Evolutionary conservation across 495 filamentous ascomycete species (phyloP), one percentile per base, ranked within the genome.

Genomic region (Penicillium paradoxum): DNA sequence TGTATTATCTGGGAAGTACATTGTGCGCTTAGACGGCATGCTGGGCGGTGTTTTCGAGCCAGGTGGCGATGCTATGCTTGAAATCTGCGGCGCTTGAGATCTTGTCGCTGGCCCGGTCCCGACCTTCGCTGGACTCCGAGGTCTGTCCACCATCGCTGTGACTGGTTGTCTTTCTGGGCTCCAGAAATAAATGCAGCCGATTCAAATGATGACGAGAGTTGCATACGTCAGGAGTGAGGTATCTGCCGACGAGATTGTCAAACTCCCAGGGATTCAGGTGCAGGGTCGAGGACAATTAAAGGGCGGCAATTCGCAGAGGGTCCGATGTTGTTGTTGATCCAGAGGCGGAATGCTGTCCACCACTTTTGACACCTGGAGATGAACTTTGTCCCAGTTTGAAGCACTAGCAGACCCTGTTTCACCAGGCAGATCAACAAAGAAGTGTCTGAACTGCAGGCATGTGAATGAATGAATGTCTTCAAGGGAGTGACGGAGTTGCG

Each of bases 41-140:
- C 65, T 73, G 34, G 74, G 74, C 11, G 74, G 74, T 33, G 74
- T 78, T 39, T 70, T 72, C 2, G 73, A 73, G 6, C 68, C 71
- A 10, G 73, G 73, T 25, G 73, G 72, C 29, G 74, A 72, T 32
- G 59, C 63, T 33, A 75, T 62, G 50, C 65, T 71, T 30, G 64
- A 60, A 2, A 60, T 61, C 37, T 63, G 57, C 15, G 60, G 51
- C 9, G 30, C 32, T 32, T 33, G 45, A 13, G 22, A 37, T 42
- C 53, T 45, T 17, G 60, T 48, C 22, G 50, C 21, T 22, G 50
- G 39, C 15, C 46, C 55, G 33, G 39, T 58, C 46, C 50, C 48
- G 37, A 36, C 55, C 42, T 58, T 36, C 39, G 49, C 40, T 29
- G 51, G 27, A 13, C 55, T 48, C 51, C 59, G 63, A 58, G 55